These are phyloP conservation scores for Erysiphe pulchra DNA, from an alignment of 2,329 filamentous ascomycete species.

Conservation along the genomic window DNA sequence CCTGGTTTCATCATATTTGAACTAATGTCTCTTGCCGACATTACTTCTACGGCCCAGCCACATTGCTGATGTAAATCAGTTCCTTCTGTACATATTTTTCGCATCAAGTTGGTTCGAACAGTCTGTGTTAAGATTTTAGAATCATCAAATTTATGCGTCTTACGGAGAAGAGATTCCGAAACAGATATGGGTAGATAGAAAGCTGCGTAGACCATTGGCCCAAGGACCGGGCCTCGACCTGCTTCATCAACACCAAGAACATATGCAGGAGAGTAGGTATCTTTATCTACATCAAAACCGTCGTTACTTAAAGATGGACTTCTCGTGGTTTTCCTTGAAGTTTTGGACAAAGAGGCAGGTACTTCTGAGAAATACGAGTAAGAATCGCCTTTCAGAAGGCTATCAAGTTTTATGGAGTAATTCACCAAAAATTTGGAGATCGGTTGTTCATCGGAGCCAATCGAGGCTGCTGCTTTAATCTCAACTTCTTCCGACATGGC, in stretches of 20 bases:
- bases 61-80: too few relatives aligned
- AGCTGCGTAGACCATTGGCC: slow-evolving; percentile 46
- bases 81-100: too few relatives aligned
- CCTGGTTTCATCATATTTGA: too few relatives aligned
- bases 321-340: too few relatives aligned
- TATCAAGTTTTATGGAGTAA: slow-evolving; percentile 28
- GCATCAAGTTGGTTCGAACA: too few relatives aligned
- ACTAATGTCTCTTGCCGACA: too few relatives aligned
- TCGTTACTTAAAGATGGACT: too few relatives aligned
- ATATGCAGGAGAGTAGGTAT: slow-evolving; percentile 41
- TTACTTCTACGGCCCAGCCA: too few relatives aligned
- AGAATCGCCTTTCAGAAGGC: slow-evolving; percentile 36
- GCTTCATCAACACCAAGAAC: slow-evolving; percentile 83
- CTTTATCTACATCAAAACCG: too few relatives aligned
- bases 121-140: slow-evolving; percentile 69
- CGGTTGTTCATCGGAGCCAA: too few relatives aligned
- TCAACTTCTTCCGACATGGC: too few relatives aligned
- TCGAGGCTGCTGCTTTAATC: too few relatives aligned
- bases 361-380: slow-evolving; percentile 49
- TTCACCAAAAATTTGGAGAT: neutral
- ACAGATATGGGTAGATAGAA: slow-evolving; percentile 51
- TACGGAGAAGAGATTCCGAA: slow-evolving; percentile 47
- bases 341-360: slow-evolving; percentile 30
- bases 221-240: slow-evolving; percentile 73
- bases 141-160: slow-evolving; percentile 74